Conservation (phyloP, 805 yeast genomes). For the Yamadazyma paraphyllophila region DNA sequence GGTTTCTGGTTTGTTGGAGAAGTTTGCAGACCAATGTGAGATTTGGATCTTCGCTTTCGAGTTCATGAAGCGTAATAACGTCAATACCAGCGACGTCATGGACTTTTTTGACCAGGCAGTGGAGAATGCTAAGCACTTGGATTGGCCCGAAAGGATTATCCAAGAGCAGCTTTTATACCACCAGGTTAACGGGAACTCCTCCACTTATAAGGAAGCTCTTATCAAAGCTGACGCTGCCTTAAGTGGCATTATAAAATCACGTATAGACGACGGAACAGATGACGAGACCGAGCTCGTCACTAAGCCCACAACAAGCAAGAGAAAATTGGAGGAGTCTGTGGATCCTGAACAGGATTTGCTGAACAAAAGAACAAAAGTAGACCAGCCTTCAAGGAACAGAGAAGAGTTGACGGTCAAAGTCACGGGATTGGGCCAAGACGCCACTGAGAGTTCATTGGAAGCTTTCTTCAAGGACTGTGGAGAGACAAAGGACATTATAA, state of each 20-base stretch:
- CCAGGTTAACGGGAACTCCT: constrained; percentile 29
- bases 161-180: constrained; percentile 44
- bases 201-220: constrained; percentile 20
- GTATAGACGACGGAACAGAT: background rate
- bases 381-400: constrained; percentile 42
- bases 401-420: constrained; percentile 62
- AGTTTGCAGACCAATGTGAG: constrained; percentile 36
- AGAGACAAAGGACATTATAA: constrained; percentile 34
- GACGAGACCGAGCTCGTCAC: background rate
- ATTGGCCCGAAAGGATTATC: constrained; percentile 50
- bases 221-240: constrained; percentile 23
- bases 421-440: constrained; percentile 40
- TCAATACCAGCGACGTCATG: constrained; percentile 19
- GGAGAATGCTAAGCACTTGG: constrained; percentile 27
- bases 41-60: constrained; percentile 47
- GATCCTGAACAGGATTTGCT: background rate
- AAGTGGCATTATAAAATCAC: constrained; percentile 7
- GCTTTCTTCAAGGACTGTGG: constrained; percentile 64
- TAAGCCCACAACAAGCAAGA: background rate
- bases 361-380: constrained; percentile 1
- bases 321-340: background rate
- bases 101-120: constrained; percentile 33
- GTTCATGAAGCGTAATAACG: constrained; percentile 35
- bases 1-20: constrained; percentile 22
- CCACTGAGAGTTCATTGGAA: constrained; percentile 37